Evolutionary conservation across 805 yeast species (phyloP).

Genomic region (Pichia rugopelliculosa): DNA sequence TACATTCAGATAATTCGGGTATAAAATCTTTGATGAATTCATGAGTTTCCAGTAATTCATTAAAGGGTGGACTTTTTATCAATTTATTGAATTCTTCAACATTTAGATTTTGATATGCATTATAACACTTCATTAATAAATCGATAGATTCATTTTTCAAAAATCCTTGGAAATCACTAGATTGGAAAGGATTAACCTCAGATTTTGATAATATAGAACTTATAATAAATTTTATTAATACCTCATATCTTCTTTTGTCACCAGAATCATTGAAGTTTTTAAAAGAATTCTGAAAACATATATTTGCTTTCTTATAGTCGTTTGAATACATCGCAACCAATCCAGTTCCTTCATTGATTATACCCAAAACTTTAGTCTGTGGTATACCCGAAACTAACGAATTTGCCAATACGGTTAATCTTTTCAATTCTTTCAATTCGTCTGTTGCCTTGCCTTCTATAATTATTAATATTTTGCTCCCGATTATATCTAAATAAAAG

Average conservation of each 20-base stretch:
- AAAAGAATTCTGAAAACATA: conserved; percentile 43
- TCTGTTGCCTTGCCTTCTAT: conserved; percentile 30
- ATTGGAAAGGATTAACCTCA: conserved; percentile 63
- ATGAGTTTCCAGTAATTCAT: conserved; percentile 10
- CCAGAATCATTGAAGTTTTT: conserved; percentile 49
- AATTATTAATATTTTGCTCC: conserved; percentile 54
- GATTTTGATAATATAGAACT: conserved; percentile 57
- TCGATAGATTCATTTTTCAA: conserved; percentile 15
- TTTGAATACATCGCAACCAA: conserved; percentile 53
- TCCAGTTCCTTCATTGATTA: conserved; percentile 73
- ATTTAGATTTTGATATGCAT: conserved; percentile 21
- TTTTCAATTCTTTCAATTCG: conserved; percentile 31
- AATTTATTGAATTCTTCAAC: conserved; percentile 19
- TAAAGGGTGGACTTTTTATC: conserved; percentile 10
- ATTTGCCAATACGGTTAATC: conserved; percentile 42
- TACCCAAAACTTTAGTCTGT: conserved; percentile 68
- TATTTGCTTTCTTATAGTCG: conserved; percentile 48
- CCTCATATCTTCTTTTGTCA: conserved; percentile 46
- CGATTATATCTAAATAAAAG: conserved; percentile 54
- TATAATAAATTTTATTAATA: conserved; percentile 54
- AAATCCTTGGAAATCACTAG: conserved; percentile 52
- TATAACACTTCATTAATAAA: conserved; percentile 22
- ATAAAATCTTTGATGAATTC: conserved; percentile 18
- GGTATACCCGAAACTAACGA: conserved; percentile 55
- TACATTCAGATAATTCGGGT: conserved; percentile 20